phyloP scores from a whole-genome alignment of 2,329 filamentous ascomycete genomes.

The Neofusicoccum kwambonambiense region DNA sequence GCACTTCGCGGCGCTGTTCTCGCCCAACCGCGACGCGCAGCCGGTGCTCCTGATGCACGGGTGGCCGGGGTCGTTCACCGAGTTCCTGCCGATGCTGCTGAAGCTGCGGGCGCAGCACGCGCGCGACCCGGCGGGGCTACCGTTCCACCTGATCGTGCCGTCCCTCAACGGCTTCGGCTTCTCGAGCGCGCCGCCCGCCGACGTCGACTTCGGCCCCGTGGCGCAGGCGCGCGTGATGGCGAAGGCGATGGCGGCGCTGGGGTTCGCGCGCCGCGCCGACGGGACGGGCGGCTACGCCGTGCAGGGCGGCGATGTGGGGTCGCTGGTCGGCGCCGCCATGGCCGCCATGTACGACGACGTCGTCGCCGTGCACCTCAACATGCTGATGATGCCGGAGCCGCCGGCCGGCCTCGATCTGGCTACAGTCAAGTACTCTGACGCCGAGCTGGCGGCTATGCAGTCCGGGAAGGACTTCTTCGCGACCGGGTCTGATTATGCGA shows the following conservation, averaged over 20 bases:
- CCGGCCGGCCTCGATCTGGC: slow-evolving; percentile 23
- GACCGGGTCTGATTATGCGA: slow-evolving; percentile 50
- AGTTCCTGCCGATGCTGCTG: slow-evolving; percentile 55
- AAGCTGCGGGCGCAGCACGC: slow-evolving; percentile 49
- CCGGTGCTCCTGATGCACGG: slow-evolving; percentile 57
- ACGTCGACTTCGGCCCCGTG: slow-evolving; percentile 44
- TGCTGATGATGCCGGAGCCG: slow-evolving; percentile 22
- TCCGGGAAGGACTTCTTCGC: slow-evolving; percentile 32
- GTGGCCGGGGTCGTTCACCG: slow-evolving; percentile 56
- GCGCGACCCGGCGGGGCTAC: slow-evolving; percentile 47
- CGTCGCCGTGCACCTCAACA: not conserved
- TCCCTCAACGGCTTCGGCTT: slow-evolving; percentile 57
- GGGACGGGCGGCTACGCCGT: slow-evolving; percentile 49
- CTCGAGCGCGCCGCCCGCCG: slow-evolving; percentile 46
- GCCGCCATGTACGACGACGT: slow-evolving; percentile 34
- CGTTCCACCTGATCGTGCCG: slow-evolving; percentile 59
- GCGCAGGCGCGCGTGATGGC: slow-evolving; percentile 49
- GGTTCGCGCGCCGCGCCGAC: slow-evolving; percentile 45
- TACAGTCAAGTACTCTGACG: not conserved
- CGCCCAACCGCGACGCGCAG: slow-evolving; percentile 50
- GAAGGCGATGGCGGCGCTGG: slow-evolving; percentile 54
- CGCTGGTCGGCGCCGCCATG: slow-evolving; percentile 43
- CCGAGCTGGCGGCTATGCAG: not conserved
- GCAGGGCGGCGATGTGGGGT: slow-evolving; percentile 60
- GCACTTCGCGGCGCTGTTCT: slow-evolving; percentile 59